Percentiles rank a stretch among this genome's conserved stretches.
Conservation (phyloP, 306 rosid species). For the Potentilla sterilis region DNA sequence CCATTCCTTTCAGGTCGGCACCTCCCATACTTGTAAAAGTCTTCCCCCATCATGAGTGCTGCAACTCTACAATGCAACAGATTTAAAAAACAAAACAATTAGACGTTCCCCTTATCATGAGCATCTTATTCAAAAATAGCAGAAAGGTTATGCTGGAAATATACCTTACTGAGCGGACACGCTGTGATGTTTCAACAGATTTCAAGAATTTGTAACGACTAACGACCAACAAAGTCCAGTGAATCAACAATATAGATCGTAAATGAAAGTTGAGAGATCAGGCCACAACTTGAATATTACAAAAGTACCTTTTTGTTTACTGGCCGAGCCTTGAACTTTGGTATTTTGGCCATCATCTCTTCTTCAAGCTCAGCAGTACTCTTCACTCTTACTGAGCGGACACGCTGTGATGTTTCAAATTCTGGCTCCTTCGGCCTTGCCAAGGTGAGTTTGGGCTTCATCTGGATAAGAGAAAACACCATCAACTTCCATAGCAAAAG, state of each 20-base stretch:
- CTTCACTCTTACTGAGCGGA: conserved; percentile 69
- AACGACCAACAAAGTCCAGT: conserved; percentile 4
- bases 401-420: conserved; percentile 83
- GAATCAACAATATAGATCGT: neutral
- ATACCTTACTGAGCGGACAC: no score
- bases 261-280: neutral
- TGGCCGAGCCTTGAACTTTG: conserved; percentile 91
- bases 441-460: conserved; percentile 76
- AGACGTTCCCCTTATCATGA: neutral
- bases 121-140: neutral
- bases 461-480: conserved; percentile 41
- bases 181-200: no score
- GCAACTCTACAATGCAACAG: conserved; percentile 49
- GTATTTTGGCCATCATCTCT: conserved; percentile 98
- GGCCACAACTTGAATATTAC: no score
- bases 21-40: conserved; percentile 55
- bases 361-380: conserved; percentile 91
- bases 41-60: conserved; percentile 75
- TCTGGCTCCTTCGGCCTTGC: conserved; percentile 97
- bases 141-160: neutral
- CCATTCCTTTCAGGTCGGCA: conserved; percentile 76
- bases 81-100: neutral
- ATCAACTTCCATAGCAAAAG: conserved; percentile 19
- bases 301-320: conserved; percentile 79
- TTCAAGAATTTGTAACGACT: conserved; percentile 60